phyloP scores from a whole-genome alignment of 176 grass and related monocot genomes.

The Chrysopogon serrulatus region DNA sequence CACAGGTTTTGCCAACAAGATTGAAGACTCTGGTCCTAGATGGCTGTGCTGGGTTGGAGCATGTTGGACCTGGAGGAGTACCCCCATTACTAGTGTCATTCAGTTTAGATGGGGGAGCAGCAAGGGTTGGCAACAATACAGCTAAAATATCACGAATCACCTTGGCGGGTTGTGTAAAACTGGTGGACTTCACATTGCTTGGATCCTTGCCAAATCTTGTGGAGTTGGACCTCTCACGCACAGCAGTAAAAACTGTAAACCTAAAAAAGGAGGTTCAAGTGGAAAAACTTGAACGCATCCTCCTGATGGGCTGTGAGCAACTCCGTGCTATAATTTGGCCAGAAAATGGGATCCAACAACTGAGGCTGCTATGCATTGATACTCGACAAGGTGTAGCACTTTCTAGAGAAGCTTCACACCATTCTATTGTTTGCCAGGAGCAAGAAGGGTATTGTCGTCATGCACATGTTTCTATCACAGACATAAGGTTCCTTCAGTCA shows the following conservation, averaged over 20 bases:
- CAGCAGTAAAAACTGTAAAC: neutral
- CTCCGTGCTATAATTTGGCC: neutral
- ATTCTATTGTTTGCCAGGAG: neutral
- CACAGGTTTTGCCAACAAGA: too few species aligned
- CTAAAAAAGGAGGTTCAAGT: neutral
- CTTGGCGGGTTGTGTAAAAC: neutral
- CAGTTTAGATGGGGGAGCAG: neutral
- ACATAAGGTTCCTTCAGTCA: neutral
- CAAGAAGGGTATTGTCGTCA: neutral
- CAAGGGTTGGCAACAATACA: too few species aligned
- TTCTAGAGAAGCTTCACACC: too few species aligned
- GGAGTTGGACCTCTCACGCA: neutral
- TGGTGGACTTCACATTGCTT: neutral
- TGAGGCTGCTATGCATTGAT: neutral
- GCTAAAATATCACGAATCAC: neutral
- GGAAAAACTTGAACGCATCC: neutral
- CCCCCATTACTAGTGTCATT: neutral
- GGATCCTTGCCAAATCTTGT: neutral
- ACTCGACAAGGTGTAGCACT: neutral
- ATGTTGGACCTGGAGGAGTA: too few species aligned
- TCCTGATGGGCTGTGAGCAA: neutral
- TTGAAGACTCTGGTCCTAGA: too few species aligned
- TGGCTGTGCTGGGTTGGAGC: too few species aligned
- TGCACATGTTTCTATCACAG: neutral
- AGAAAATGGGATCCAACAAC: neutral